phyloP scores from a whole-genome alignment of 495 filamentous ascomycete genomes.

The Talaromyces proteolyticus region DNA sequence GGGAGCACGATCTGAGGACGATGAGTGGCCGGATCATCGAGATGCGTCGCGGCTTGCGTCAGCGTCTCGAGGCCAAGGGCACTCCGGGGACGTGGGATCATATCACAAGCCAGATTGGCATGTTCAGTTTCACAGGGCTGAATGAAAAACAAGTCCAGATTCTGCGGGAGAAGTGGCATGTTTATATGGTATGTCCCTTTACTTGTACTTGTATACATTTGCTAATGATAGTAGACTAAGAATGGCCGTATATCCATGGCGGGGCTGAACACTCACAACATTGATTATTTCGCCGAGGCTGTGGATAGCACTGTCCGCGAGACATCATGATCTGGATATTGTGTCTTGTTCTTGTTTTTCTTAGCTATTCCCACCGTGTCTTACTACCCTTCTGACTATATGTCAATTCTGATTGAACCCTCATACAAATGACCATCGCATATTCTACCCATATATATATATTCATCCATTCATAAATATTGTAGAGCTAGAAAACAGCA shows the following conservation, averaged over 20 bases:
- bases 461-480: not conserved
- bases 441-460: not conserved
- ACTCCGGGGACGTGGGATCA: slow-evolving; percentile 94
- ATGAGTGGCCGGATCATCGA: slow-evolving; percentile 92
- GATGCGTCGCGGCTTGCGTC: slow-evolving; percentile 73
- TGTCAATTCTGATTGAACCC: too few species aligned
- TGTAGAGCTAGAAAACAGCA: slow-evolving; percentile 64
- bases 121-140: slow-evolving; percentile 97
- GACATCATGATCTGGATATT: slow-evolving; percentile 20
- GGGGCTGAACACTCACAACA: slow-evolving; percentile 82
- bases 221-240: slow-evolving; percentile 56
- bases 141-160: slow-evolving; percentile 78
- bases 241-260: slow-evolving; percentile 98
- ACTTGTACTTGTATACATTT: not conserved
- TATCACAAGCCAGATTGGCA: slow-evolving; percentile 97
- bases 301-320: slow-evolving; percentile 81
- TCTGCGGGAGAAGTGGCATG: slow-evolving; percentile 72
- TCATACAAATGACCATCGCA: not conserved
- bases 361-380: too few species aligned
- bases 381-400: too few species aligned
- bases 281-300: slow-evolving; percentile 87
- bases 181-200: slow-evolving; percentile 67
- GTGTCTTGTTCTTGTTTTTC: not conserved
- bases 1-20: slow-evolving; percentile 85
- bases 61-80: slow-evolving; percentile 67